Conservation (phyloP, 176 grass and related monocot genomes). For the Musa troglodytarum region DNA sequence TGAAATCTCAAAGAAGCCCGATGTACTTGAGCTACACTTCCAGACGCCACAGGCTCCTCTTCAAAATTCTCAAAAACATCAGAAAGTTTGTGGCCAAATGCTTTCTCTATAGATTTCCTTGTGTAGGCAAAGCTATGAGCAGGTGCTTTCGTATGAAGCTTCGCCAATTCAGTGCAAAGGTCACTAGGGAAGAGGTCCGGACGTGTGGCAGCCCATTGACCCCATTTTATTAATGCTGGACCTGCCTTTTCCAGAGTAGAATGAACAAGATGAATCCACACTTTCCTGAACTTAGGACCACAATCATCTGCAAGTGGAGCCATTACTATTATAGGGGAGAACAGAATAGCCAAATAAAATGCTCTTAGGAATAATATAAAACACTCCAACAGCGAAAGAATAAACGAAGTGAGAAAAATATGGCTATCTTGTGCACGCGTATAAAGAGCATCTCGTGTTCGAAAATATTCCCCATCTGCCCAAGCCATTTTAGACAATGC, state of each 20-base stretch:
- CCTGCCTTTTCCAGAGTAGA: slow-evolving; percentile 78
- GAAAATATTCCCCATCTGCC: slow-evolving; percentile 78
- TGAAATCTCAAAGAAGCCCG: slow-evolving; percentile 26
- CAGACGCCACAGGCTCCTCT: slow-evolving; percentile 91
- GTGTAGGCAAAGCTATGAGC: slow-evolving; percentile 78
- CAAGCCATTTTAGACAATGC: slow-evolving; percentile 38
- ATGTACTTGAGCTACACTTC: slow-evolving; percentile 39
- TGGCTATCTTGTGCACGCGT: slow-evolving; percentile 66
- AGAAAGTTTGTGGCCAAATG: slow-evolving; percentile 76
- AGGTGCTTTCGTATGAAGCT: slow-evolving; percentile 82
- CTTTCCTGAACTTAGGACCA: slow-evolving; percentile 59
- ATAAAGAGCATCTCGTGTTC: slow-evolving; percentile 45
- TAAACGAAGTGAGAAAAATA: slow-evolving; percentile 48
- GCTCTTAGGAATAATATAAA: slow-evolving; percentile 77
- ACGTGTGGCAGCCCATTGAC: slow-evolving; percentile 91
- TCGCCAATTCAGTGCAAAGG: slow-evolving; percentile 68
- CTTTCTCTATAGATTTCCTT: slow-evolving; percentile 85
- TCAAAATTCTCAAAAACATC: slow-evolving; percentile 95
- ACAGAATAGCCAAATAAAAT: slow-evolving; percentile 67
- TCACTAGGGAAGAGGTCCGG: slow-evolving; percentile 84
- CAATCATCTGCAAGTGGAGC: slow-evolving; percentile 74
- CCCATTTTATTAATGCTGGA: slow-evolving; percentile 99
- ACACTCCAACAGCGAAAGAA: slow-evolving; percentile 64
- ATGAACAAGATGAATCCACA: slow-evolving; percentile 72
- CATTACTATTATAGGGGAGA: slow-evolving; percentile 81